Conservation (phyloP, 768 basidiomycete genomes). For the Psilocybe sp. region DNA sequence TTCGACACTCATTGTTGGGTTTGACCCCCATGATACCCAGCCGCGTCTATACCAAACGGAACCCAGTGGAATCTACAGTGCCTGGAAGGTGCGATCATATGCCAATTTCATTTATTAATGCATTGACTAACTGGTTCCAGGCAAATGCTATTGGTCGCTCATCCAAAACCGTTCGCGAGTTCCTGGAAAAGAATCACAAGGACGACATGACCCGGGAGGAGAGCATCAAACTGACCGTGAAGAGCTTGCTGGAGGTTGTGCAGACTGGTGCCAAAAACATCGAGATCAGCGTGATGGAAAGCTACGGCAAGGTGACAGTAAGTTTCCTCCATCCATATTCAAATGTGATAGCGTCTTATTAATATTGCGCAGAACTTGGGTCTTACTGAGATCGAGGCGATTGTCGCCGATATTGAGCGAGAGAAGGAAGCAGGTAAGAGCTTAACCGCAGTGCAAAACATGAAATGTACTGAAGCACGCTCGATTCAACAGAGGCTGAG, state of each 20-base stretch:
- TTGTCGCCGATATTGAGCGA: constrained; percentile 90
- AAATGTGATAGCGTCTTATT: constrained; percentile 1
- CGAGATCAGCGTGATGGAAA: constrained; percentile 97
- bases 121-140: constrained; percentile 35
- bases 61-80: constrained; percentile 95
- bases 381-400: constrained; percentile 82
- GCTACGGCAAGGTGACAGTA: constrained; percentile 90
- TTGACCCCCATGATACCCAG: constrained; percentile 86
- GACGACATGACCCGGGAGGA: constrained; percentile 88
- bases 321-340: constrained; percentile 17
- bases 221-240: constrained; percentile 91
- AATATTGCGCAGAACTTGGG: constrained; percentile 66
- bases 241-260: constrained; percentile 94
- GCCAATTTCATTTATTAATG: background rate
- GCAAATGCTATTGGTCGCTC: constrained; percentile 98
- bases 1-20: constrained; percentile 94
- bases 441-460: background rate
- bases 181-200: constrained; percentile 96
- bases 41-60: constrained; percentile 96
- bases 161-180: constrained; percentile 97
- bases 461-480: background rate
- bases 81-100: constrained; percentile 79
- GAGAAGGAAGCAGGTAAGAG: constrained; percentile 92
- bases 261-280: constrained; percentile 99
- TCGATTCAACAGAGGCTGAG: constrained; percentile 72